Base-by-base conservation (phyloP, 2,329 filamentous ascomycete genomes). In the Rutstroemia sydowiana region DNA sequence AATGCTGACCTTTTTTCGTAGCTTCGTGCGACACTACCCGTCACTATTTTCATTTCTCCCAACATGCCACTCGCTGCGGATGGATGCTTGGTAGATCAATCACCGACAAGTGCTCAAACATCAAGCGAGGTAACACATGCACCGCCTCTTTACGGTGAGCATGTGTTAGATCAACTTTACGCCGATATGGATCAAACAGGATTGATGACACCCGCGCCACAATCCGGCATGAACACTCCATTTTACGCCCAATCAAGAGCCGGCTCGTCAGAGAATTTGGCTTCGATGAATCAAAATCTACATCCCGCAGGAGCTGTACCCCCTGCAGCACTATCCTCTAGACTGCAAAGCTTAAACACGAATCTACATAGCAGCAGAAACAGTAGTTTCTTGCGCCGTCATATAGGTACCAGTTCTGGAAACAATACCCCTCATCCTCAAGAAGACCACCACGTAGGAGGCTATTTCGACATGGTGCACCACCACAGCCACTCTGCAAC, bases 1-100 rank as follows among this genome's bases (percentile, higher is more conserved):
- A 54, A 53, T 58, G 48, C 61, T 48, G 34, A 53, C 40, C n/a
- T n/a, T n/a, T n/a, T 23, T 44, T 51, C 47, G 31, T 59, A 87
- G 82, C 80, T 96, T 48, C 85, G 92, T 48, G 92, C 92, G 43
- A 93, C 90, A 39, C 80, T 97, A 30, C 91, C 93, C 1, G 80
- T 97, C 14, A 89, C 89, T 50, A 84, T 98, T 36, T 96, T 95
- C 70, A 96, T 97, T 59, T 98, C 93, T 5, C 92, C 93, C 0
- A 93, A 93, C 64, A 82, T 95, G 62, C 86, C 89, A 0, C 80
- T 96, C 34, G 88, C 93, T 62, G 89, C 95, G 48, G 81, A 92
- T 55, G 93, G 95, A 61, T 85, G 87, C 61, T 77, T 97, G 2
- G 74, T 88, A 48, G 75, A 78, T 48, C 78, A 82, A 63, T 73